phyloP scores from a whole-genome alignment of 768 basidiomycete genomes.

The Termitomyces sp. region DNA sequence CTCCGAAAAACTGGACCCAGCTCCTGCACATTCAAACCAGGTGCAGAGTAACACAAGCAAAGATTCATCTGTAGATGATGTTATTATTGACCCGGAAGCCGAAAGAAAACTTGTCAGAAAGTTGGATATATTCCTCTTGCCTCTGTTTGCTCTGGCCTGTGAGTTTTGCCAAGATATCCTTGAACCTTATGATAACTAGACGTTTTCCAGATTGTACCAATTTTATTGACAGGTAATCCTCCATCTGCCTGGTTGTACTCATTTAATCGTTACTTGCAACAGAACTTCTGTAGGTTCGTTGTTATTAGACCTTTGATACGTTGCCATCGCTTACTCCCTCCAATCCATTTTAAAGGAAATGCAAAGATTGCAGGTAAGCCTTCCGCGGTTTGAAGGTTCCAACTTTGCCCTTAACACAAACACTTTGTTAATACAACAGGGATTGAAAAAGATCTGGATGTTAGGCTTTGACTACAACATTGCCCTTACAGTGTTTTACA shows the following conservation, averaged over 20 bases:
- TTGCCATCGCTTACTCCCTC: not conserved
- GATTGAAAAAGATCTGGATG: conserved; percentile 31
- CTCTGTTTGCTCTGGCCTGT: conserved; percentile 23
- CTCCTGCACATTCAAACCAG: not conserved
- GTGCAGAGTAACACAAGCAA: not conserved
- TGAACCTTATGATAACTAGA: not conserved
- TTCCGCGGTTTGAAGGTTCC: not conserved
- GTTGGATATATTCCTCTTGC: conserved; percentile 29
- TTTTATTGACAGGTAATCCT: conserved; percentile 17
- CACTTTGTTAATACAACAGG: conserved; percentile 1
- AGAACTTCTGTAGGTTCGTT: conserved; percentile 18
- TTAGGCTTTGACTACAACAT: conserved; percentile 30
- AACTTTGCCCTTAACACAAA: not conserved
- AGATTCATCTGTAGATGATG: not conserved
- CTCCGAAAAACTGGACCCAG: not conserved
- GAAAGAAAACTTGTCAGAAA: conserved; percentile 32
- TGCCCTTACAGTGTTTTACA: conserved; percentile 30
- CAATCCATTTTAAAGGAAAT: conserved; percentile 11
- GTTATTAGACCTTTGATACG: not conserved
- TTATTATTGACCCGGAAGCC: conserved; percentile 19
- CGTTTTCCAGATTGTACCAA: conserved; percentile 17
- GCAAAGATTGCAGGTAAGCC: conserved; percentile 18
- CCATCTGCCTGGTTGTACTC: not conserved
- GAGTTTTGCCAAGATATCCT: not conserved
- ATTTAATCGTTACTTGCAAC: not conserved